Evolutionary conservation across 805 yeast species (phyloP).

Genomic region (Brettanomyces sp.): DNA sequence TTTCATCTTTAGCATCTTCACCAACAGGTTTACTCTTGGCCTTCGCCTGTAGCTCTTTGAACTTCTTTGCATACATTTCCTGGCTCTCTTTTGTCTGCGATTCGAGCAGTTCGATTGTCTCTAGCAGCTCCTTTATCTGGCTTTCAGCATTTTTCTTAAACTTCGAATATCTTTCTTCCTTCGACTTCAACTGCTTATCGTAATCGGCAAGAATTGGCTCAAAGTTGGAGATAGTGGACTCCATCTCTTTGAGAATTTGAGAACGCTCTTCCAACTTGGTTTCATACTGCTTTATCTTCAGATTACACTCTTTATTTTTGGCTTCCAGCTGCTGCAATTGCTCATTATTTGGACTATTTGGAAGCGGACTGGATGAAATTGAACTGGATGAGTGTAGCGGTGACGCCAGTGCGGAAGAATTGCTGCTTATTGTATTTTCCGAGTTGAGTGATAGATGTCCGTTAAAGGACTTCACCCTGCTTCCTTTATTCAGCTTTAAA

Average conservation of each 20-base stretch:
- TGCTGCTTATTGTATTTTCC: background rate
- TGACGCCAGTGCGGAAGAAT: background rate
- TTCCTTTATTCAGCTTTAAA: constrained; percentile 12
- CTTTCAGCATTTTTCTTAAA: constrained; percentile 39
- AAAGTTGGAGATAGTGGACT: constrained; percentile 37
- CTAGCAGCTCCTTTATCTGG: constrained; percentile 51
- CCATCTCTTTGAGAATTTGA: constrained; percentile 38
- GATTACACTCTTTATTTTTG: background rate
- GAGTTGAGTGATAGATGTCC: background rate
- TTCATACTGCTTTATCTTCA: constrained; percentile 13
- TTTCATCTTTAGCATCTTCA: background rate
- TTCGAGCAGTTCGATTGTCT: constrained; percentile 47
- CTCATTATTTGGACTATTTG: background rate
- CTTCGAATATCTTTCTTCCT: constrained; percentile 37
- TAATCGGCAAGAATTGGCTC: constrained; percentile 39
- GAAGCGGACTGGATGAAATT: background rate
- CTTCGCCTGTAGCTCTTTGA: constrained; percentile 22
- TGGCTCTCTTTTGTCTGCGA: constrained; percentile 49
- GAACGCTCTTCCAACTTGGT: constrained; percentile 33
- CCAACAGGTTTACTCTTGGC: background rate
- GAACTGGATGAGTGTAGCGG: background rate
- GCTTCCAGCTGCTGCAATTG: background rate
- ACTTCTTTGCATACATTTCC: constrained; percentile 34
- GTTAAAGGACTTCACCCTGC: background rate
- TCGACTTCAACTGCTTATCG: constrained; percentile 31